Percentiles rank a stretch among this genome's conserved stretches.
Evolutionary conservation across 106 monocot genomes (phyloP).

Genomic region (Platanthera zijinensis): DNA sequence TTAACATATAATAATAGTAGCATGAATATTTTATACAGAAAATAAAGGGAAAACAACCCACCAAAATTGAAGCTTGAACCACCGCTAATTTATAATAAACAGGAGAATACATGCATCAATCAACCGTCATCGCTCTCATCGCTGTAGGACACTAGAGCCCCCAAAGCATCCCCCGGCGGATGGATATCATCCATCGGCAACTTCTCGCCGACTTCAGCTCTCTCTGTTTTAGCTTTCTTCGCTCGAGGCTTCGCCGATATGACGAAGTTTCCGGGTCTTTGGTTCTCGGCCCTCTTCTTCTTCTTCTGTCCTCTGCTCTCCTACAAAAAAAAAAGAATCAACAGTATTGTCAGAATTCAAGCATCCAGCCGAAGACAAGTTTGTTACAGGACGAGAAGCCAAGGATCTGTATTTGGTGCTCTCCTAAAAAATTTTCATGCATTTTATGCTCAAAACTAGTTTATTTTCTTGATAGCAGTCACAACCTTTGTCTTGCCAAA

Average conservation of each 20-base stretch:
- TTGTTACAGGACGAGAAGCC: no score
- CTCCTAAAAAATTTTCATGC: no score
- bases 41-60: no score
- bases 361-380: neutral
- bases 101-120: conserved; percentile 8
- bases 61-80: neutral
- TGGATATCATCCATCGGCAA: conserved; percentile 4
- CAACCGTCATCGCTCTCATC: conserved; percentile 62
- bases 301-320: conserved; percentile 25
- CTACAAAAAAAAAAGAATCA: conserved; percentile 13
- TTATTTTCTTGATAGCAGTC: no score
- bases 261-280: conserved; percentile 36
- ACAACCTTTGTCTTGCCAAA: no score
- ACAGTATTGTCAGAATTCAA: neutral
- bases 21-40: no score
- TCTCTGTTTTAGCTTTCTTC: conserved; percentile 55
- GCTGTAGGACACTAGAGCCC: conserved; percentile 66
- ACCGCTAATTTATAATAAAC: neutral
- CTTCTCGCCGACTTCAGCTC: conserved; percentile 10
- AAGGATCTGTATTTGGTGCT: no score
- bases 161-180: conserved; percentile 9
- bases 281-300: conserved; percentile 29
- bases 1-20: no score
- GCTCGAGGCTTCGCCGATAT: conserved; percentile 66
- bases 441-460: no score